phyloP scores from a whole-genome alignment of 148 eudicot genomes.

The Chenopodium album region DNA sequence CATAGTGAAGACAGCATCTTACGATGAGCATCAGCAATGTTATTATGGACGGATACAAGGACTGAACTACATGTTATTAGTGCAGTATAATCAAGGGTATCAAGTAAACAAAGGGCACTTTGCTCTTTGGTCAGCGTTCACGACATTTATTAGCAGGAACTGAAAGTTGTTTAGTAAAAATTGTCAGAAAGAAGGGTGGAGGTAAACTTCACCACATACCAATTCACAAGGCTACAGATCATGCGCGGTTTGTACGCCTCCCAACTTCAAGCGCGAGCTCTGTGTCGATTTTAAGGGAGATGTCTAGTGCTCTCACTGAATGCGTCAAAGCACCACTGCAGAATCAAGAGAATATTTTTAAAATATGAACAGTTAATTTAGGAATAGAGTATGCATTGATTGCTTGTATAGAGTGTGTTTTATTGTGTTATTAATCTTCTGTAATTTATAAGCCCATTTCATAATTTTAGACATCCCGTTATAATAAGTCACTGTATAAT shows the following conservation, averaged over 20 bases:
- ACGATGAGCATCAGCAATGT: not conserved
- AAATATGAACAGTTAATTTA: not conserved
- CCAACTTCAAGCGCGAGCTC: slow-evolving; percentile 92
- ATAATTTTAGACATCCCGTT: not conserved
- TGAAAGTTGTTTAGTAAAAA: not conserved
- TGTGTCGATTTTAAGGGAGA: slow-evolving; percentile 85
- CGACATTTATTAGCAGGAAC: not conserved
- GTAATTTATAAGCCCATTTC: not conserved
- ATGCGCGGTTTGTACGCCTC: slow-evolving; percentile 89
- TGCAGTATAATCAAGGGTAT: not conserved
- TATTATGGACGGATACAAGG: not conserved
- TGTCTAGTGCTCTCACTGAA: slow-evolving; percentile 88
- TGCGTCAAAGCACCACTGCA: slow-evolving; percentile 86
- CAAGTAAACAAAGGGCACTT: not conserved
- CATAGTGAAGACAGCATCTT: not conserved
- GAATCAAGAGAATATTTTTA: not conserved
- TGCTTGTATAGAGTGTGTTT: not conserved
- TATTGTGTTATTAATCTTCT: no score
- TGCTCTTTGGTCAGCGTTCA: not conserved
- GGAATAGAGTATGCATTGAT: not conserved
- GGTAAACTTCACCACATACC: slow-evolving; percentile 4
- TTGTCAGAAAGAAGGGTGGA: not conserved
- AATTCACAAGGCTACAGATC: slow-evolving; percentile 18
- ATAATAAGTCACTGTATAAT: no score
- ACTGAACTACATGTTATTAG: not conserved